Percentiles rank a stretch among this genome's conserved stretches.
phyloP scores from a whole-genome alignment of 2,329 filamentous ascomycete species.

The Alternaria sp. region DNA sequence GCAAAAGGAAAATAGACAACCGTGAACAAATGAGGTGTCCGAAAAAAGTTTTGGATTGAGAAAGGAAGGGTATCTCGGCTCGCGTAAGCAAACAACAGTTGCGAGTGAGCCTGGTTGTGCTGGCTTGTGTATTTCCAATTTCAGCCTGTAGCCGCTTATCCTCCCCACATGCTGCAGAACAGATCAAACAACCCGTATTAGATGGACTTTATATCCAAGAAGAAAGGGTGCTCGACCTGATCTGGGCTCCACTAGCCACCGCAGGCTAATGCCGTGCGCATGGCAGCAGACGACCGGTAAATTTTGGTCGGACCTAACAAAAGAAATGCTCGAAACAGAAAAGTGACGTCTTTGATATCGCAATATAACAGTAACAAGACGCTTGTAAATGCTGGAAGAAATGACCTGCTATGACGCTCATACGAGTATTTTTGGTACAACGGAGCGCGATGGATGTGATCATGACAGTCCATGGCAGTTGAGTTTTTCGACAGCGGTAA shows the following conservation, averaged over 20 bases:
- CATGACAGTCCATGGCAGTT: slow-evolving; percentile 17
- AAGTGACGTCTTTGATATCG: slow-evolving; percentile 43
- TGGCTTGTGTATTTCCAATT: slow-evolving; percentile 42
- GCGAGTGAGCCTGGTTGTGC: slow-evolving; percentile 44
- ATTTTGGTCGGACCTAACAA: slow-evolving; percentile 37
- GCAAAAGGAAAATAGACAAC: slow-evolving; percentile 16
- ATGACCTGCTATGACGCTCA: slow-evolving; percentile 50
- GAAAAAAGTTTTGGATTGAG: slow-evolving; percentile 20
- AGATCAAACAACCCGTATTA: slow-evolving; percentile 42
- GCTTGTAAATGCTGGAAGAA: slow-evolving; percentile 47
- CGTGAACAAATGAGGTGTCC: background rate
- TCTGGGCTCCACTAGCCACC: slow-evolving; percentile 21
- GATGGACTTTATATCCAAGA: slow-evolving; percentile 38
- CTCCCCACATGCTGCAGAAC: slow-evolving; percentile 29
- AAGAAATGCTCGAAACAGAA: slow-evolving; percentile 45
- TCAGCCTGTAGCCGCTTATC: slow-evolving; percentile 39
- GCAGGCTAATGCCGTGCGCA: slow-evolving; percentile 11
- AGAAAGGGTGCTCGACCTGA: slow-evolving; percentile 20
- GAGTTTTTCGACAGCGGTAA: slow-evolving; percentile 23
- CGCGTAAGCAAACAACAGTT: slow-evolving; percentile 43
- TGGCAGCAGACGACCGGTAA: slow-evolving; percentile 24
- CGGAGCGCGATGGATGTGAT: slow-evolving; percentile 24
- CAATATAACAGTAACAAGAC: slow-evolving; percentile 39
- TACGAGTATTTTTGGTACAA: slow-evolving; percentile 49
- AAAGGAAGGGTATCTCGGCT: slow-evolving; percentile 48